These are phyloP conservation scores for Phytophthora megakarya DNA, from an alignment of 352 stramenopile genomes.

Conservation along the genomic window DNA sequence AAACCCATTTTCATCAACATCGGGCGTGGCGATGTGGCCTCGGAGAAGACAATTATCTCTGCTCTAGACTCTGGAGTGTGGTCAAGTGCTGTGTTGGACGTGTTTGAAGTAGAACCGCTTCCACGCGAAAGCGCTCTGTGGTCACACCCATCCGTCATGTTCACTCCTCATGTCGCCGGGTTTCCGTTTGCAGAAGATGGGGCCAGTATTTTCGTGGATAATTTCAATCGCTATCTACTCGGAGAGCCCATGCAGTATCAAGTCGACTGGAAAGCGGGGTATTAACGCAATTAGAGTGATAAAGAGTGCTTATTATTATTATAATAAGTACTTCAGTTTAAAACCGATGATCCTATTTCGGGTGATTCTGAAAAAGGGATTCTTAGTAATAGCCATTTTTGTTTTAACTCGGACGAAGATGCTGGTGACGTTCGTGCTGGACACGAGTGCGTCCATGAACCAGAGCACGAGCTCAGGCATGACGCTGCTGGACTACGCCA, in stretches of 20 bases:
- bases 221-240: constrained; percentile 47
- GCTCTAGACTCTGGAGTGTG: constrained; percentile 68
- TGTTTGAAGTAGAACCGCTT: constrained; percentile 57
- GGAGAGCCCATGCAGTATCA: constrained; percentile 35
- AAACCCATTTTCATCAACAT: constrained; percentile 90
- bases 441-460: constrained; percentile 92
- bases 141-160: constrained; percentile 53
- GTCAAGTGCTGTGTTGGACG: constrained; percentile 56
- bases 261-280: constrained; percentile 39
- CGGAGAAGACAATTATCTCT: constrained; percentile 57
- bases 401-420: too few relatives aligned
- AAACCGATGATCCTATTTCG: too few relatives aligned
- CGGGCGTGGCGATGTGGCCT: constrained; percentile 83
- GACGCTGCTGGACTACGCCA: constrained; percentile 89
- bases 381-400: too few relatives aligned
- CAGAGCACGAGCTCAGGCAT: constrained; percentile 89
- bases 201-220: constrained; percentile 70
- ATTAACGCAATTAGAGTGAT: too few relatives aligned
- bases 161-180: constrained; percentile 84
- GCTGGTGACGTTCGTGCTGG: constrained; percentile 91
- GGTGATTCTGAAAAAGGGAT: too few relatives aligned
- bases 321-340: too few relatives aligned
- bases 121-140: constrained; percentile 60
- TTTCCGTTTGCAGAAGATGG: constrained; percentile 75
- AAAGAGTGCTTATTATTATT: too few relatives aligned